Percentiles rank a stretch among this genome's conserved stretches.
phyloP scores from a whole-genome alignment of 805 yeast genomes.

The Wickerhamomyces rabaulensis region DNA sequence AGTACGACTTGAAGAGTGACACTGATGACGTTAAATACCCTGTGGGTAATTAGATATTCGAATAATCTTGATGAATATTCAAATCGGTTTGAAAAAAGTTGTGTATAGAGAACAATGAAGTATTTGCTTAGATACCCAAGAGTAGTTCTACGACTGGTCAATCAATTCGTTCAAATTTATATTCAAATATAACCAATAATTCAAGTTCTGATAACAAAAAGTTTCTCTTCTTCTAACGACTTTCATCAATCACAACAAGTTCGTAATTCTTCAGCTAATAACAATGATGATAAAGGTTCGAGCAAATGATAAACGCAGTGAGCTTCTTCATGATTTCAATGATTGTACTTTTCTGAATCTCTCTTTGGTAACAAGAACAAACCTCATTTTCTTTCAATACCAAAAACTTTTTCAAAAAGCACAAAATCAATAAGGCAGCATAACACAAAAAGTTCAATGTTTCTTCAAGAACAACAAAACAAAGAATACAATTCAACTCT shows the following conservation, averaged over 20 bases:
- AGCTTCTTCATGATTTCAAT: not conserved
- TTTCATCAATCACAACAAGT: not conserved
- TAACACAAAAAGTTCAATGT: not conserved
- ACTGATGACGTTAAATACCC: constrained; percentile 14
- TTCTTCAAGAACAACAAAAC: not conserved
- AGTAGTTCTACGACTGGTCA: not conserved
- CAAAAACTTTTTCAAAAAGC: not conserved
- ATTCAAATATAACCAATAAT: not conserved
- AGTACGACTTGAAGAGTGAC: constrained; percentile 63
- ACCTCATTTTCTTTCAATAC: not conserved
- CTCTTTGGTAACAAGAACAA: not conserved
- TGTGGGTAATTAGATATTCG: constrained; percentile 6
- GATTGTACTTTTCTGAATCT: not conserved
- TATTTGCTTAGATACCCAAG: too few species aligned
- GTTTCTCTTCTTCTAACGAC: not conserved
- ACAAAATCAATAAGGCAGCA: not conserved
- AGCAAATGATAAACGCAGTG: not conserved
- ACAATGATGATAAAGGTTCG: not conserved
- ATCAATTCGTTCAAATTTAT: not conserved
- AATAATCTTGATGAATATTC: not conserved
- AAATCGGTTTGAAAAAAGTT: too few species aligned
- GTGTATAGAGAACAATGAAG: too few species aligned
- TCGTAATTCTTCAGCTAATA: not conserved
- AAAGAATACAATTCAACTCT: not conserved
- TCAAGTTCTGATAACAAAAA: not conserved